Conservation (phyloP, 2,329 filamentous ascomycete genomes). For the Colletotrichum orbiculare region DNA sequence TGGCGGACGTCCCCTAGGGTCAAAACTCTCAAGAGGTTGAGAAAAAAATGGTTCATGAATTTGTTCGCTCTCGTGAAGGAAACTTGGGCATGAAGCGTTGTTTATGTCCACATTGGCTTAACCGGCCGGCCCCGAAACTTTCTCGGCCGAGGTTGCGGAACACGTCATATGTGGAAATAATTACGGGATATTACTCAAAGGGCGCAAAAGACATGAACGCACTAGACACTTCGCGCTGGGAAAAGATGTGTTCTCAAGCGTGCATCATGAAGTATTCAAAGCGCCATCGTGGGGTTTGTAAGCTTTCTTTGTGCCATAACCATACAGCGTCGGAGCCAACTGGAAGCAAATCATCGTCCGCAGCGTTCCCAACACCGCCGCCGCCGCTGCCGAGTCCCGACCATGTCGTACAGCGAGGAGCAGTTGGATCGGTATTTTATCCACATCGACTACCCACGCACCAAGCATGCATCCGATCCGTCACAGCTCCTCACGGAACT, state of each 20-base stretch:
- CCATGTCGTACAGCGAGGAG: constrained; percentile 40
- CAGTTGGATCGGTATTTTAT: constrained; percentile 45
- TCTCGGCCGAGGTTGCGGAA: too few relatives aligned
- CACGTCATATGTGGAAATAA: constrained; percentile 16
- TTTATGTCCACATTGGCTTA: too few relatives aligned
- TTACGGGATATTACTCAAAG: not conserved
- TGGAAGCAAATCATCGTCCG: too few relatives aligned
- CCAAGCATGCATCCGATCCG: constrained; percentile 38
- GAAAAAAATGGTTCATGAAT: too few relatives aligned
- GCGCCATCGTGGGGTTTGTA: not conserved
- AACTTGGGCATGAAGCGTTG: too few relatives aligned
- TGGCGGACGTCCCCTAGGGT: too few relatives aligned
- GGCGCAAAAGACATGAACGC: constrained; percentile 17
- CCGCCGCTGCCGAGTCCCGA: not conserved
- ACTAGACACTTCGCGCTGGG: too few relatives aligned
- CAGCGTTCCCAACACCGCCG: not conserved
- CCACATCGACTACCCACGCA: constrained; percentile 43
- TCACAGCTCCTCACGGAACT: constrained; percentile 47
- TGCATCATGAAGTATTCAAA: constrained; percentile 8
- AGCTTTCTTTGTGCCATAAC: not conserved
- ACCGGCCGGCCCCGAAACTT: too few relatives aligned
- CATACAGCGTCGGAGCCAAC: too few relatives aligned
- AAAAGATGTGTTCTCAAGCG: not conserved
- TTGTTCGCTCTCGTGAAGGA: too few relatives aligned
- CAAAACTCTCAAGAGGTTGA: too few relatives aligned